Evolutionary conservation across 768 basidiomycete species (phyloP).

Genomic region (Termitomyces eurrhizus): DNA sequence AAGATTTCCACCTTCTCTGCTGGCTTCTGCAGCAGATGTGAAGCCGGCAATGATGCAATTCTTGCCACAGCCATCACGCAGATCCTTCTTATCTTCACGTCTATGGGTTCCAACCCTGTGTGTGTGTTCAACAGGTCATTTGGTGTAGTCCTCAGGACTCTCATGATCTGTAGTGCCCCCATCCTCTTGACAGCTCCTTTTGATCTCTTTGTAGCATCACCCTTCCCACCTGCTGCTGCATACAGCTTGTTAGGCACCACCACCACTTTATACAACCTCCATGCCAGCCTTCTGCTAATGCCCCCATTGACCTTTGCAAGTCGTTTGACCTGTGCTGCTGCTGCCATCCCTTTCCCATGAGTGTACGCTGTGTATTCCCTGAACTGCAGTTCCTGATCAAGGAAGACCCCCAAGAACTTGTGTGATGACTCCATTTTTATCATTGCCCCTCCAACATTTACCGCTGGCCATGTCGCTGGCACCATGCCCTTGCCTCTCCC

Average conservation of each 20-base stretch:
- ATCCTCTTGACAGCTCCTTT: too few relatives aligned
- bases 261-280: not conserved
- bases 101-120: too few relatives aligned
- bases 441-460: not conserved
- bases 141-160: too few relatives aligned
- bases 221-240: too few relatives aligned
- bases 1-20: too few relatives aligned
- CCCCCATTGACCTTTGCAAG: conserved; percentile 11
- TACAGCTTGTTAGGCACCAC: conserved; percentile 6
- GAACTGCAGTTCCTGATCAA: conserved; percentile 17
- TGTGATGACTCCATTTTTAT: not conserved
- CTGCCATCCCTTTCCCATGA: not conserved
- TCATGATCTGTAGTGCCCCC: too few relatives aligned
- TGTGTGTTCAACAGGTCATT: too few relatives aligned
- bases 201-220: too few relatives aligned
- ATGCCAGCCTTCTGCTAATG: not conserved
- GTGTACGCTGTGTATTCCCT: conserved; percentile 7
- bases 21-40: too few relatives aligned
- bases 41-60: too few relatives aligned
- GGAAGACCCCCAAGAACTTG: conserved; percentile 14
- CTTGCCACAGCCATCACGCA: too few relatives aligned
- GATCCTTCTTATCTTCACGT: too few relatives aligned
- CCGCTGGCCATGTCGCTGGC: not conserved
- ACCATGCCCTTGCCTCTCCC: not conserved
- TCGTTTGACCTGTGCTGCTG: not conserved